phyloP scores from a whole-genome alignment of 139 green algal species.

The Diplosphaera chodatii region DNA sequence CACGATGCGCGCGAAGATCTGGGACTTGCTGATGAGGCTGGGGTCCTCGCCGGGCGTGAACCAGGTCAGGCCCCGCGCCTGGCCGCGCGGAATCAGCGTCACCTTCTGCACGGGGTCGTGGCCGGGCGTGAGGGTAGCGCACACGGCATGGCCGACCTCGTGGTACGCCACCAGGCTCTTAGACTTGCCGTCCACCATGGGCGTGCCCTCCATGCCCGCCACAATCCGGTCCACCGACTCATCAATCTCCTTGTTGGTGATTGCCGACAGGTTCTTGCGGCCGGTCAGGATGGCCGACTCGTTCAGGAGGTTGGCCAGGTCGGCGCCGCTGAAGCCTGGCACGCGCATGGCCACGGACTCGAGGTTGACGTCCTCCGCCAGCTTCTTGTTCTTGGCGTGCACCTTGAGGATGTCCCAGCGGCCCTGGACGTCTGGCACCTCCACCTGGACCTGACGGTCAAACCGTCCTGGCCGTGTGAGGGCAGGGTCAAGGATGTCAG shows the following conservation, averaged over 20 bases:
- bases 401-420: conserved; percentile 92
- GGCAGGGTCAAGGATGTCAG: conserved; percentile 96
- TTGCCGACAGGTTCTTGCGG: conserved; percentile 68
- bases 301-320: conserved; percentile 98
- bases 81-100: conserved; percentile 93
- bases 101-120: conserved; percentile 99
- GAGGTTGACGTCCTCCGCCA: conserved; percentile 91
- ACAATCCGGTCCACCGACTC: conserved; percentile 96
- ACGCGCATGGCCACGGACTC: conserved; percentile 91
- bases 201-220: conserved; percentile 96
- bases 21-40: conserved; percentile 87
- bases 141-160: conserved; percentile 97
- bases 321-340: conserved; percentile 78
- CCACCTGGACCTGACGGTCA: conserved; percentile 84
- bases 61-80: conserved; percentile 96
- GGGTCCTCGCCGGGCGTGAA: conserved; percentile 96
- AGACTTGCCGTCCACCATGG: conserved; percentile 93
- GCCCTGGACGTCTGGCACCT: conserved; percentile 94
- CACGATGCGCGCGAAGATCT: conserved; percentile 97
- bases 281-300: conserved; percentile 97
- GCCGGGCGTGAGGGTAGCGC: conserved; percentile 87
- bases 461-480: conserved; percentile 97
- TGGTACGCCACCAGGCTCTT: conserved; percentile 97
- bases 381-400: conserved; percentile 91
- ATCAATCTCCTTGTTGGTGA: conserved; percentile 85